Evolutionary conservation across 208 protist species (phyloP).

Genomic region (Naegleria fowleri): DNA sequence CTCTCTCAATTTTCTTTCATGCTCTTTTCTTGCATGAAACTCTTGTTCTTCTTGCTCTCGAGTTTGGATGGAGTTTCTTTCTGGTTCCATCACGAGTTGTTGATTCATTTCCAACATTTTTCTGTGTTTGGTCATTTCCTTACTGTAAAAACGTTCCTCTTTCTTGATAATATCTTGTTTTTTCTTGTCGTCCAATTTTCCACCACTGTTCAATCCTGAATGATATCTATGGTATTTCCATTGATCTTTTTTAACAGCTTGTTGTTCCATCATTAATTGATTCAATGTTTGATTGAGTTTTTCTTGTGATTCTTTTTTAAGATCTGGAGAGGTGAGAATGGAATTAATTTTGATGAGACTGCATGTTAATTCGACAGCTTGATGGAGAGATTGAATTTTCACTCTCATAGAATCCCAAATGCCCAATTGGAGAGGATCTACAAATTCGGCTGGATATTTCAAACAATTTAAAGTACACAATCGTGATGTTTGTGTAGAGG

Average conservation of each 20-base stretch:
- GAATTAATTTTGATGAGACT: neutral
- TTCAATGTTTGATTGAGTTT: neutral
- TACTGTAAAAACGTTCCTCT: neutral
- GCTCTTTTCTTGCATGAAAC: neutral
- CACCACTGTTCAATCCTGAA: neutral
- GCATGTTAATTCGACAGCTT: neutral
- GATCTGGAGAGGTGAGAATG: too few relatives aligned
- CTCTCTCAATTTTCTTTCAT: neutral
- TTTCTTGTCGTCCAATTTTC: neutral
- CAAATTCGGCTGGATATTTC: neutral
- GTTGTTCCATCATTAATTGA: neutral
- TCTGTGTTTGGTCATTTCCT: neutral
- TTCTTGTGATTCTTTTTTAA: neutral
- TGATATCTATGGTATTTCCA: neutral
- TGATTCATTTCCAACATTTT: neutral
- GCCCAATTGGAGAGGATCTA: neutral
- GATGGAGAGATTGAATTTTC: neutral
- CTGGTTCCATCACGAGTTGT: too few relatives aligned
- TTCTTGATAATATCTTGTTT: neutral
- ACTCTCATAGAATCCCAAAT: constrained; percentile 10
- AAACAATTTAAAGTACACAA: too few relatives aligned
- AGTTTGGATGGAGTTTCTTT: too few relatives aligned
- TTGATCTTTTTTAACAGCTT: neutral
- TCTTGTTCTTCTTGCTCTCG: neutral
- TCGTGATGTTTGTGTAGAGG: too few relatives aligned